These are phyloP conservation scores for Rhodosporidiobolus odoratus DNA, from an alignment of 768 basidiomycete species.

Conservation along the genomic window DNA sequence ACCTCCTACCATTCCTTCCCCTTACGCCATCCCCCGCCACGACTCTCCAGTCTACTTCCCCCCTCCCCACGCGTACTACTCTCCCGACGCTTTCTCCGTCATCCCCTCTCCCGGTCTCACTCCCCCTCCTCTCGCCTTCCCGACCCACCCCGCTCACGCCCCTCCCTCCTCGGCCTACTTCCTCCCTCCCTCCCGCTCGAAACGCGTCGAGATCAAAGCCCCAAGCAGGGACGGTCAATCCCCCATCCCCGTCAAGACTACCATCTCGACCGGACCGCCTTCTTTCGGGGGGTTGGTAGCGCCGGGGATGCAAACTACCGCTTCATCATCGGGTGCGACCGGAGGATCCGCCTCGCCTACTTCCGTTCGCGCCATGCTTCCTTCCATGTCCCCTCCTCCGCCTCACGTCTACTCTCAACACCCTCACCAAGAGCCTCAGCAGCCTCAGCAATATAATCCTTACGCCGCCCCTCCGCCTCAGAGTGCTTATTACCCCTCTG, in stretches of 20 bases:
- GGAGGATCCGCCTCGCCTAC: constrained; percentile 10
- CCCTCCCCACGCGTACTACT: constrained; percentile 19
- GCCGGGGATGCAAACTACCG: neutral
- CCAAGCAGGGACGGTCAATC: constrained; percentile 21
- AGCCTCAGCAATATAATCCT: no score
- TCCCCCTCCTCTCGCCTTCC: constrained; percentile 14
- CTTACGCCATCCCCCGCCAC: constrained; percentile 23
- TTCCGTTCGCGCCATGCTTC: neutral
- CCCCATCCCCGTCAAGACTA: constrained; percentile 3
- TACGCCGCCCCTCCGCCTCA: no score
- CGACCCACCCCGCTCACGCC: neutral
- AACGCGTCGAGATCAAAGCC: constrained; percentile 35
- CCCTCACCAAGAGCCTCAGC: neutral
- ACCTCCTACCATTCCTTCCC: neutral
- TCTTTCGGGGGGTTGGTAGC: neutral
- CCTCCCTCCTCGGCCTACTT: constrained; percentile 25
- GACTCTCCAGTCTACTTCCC: constrained; percentile 27
- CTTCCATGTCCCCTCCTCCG: neutral
- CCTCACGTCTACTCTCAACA: neutral
- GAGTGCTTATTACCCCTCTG: no score
- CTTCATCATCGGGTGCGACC: neutral
- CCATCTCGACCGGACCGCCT: constrained; percentile 9
- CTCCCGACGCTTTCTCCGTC: constrained; percentile 9
- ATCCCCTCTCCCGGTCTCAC: constrained; percentile 24
- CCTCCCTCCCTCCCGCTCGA: constrained; percentile 24